Evolutionary conservation across 148 eudicot genomes (phyloP).

Genomic region (Rhododendron griersonianum): DNA sequence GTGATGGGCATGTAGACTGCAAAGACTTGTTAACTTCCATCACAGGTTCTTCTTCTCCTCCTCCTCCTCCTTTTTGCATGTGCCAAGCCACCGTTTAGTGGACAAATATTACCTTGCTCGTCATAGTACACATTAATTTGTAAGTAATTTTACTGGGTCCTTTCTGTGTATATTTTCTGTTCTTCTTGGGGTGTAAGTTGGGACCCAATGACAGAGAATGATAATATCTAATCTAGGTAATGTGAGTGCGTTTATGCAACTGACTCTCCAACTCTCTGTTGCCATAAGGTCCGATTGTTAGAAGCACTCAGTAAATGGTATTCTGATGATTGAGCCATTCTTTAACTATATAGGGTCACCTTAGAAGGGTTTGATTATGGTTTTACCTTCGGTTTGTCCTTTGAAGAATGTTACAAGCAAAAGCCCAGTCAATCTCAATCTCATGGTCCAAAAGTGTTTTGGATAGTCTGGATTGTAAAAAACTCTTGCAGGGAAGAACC

Average conservation of each 20-base stretch:
- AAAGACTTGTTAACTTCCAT: conserved; percentile 55
- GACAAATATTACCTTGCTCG: neutral
- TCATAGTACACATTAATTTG: neutral
- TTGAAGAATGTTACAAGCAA: neutral
- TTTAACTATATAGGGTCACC: neutral
- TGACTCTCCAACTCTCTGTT: neutral
- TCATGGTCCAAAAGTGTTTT: too few species aligned
- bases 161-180: neutral
- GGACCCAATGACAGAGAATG: neutral
- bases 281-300: neutral
- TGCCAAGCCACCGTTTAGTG: neutral
- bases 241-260: neutral
- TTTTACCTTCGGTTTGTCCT: neutral
- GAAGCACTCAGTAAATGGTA: neutral
- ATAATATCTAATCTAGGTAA: neutral
- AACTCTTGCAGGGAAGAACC: too few species aligned
- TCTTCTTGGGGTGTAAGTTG: neutral
- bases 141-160: neutral
- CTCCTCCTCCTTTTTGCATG: neutral
- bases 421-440: neutral
- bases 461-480: too few species aligned
- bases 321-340: neutral
- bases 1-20: conserved; percentile 79
- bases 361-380: neutral
- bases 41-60: conserved; percentile 50